Conservation (phyloP, 495 filamentous ascomycete species). For the Podospora appendiculata region DNA sequence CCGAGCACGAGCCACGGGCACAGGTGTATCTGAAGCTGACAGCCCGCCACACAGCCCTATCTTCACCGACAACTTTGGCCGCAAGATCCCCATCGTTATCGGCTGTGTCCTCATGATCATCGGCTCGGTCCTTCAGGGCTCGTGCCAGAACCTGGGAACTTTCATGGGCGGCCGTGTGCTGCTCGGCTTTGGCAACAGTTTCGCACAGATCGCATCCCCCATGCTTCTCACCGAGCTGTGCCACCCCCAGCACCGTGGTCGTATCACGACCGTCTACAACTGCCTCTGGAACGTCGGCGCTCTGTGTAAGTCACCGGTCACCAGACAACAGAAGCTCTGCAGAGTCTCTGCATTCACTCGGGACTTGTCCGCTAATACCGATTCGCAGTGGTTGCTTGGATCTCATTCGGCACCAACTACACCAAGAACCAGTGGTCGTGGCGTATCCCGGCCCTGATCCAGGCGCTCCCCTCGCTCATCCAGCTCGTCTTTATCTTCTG, state of each 20-base stretch:
- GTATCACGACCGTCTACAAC: slow-evolving; percentile 61
- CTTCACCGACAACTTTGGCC: slow-evolving; percentile 54
- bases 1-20: background rate
- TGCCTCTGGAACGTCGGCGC: slow-evolving; percentile 55
- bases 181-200: slow-evolving; percentile 51
- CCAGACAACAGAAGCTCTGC: too few species aligned
- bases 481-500: slow-evolving; percentile 47
- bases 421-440: slow-evolving; percentile 45
- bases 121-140: slow-evolving; percentile 50
- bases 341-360: too few species aligned
- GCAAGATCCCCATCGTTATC: slow-evolving; percentile 51
- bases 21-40: slow-evolving; percentile 11
- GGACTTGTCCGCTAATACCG: too few species aligned
- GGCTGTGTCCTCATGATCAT: slow-evolving; percentile 58
- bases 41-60: slow-evolving; percentile 36
- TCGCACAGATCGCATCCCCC: slow-evolving; percentile 54
- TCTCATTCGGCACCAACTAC: slow-evolving; percentile 44
- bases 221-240: slow-evolving; percentile 58
- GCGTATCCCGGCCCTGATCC: slow-evolving; percentile 48
- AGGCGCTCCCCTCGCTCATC: slow-evolving; percentile 44
- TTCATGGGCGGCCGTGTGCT: slow-evolving; percentile 39
- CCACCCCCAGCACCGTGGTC: slow-evolving; percentile 59
- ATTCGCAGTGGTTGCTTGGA: slow-evolving; percentile 40
- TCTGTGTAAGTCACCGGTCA: slow-evolving; percentile 35
- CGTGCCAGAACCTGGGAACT: slow-evolving; percentile 36